These are phyloP conservation scores for Boletus pseudopeckii DNA, from an alignment of 768 basidiomycete genomes.

Conservation along the genomic window DNA sequence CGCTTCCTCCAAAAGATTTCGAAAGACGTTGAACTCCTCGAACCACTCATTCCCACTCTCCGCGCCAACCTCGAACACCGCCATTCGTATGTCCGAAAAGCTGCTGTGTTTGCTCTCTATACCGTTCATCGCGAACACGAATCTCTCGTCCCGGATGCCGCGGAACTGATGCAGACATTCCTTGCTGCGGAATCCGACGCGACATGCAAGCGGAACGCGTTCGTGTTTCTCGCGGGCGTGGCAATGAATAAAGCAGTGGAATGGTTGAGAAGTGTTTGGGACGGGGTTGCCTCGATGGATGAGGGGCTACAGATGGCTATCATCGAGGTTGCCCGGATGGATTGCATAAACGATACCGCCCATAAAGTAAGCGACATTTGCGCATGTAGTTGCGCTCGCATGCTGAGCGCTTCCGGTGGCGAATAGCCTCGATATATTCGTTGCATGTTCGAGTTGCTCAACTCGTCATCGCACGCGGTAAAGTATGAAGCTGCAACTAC, in stretches of 20 bases:
- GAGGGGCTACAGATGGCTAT: conserved; percentile 94
- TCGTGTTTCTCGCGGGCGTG: conserved; percentile 86
- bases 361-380: conserved; percentile 58
- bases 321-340: conserved; percentile 88
- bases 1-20: conserved; percentile 95
- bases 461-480: conserved; percentile 86
- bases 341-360: conserved; percentile 81
- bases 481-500: conserved; percentile 98
- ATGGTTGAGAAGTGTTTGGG: conserved; percentile 83
- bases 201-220: conserved; percentile 95
- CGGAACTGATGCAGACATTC: conserved; percentile 95
- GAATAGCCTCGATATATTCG: conserved; percentile 87
- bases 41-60: conserved; percentile 92
- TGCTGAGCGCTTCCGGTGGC: conserved; percentile 2
- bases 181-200: conserved; percentile 93
- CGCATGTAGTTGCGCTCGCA: background rate
- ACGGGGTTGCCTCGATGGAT: conserved; percentile 77
- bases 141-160: conserved; percentile 91
- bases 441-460: conserved; percentile 88
- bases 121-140: conserved; percentile 94
- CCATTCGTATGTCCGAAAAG: conserved; percentile 97
- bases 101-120: conserved; percentile 94
- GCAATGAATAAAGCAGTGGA: conserved; percentile 90
- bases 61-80: conserved; percentile 94
- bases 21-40: conserved; percentile 88